A percentile compares a stretch with the other conserved stretches of the same genome.
These are phyloP conservation scores for Pleoardoris graminearum DNA, from an alignment of 2,329 filamentous ascomycete species.

Conservation along the genomic window DNA sequence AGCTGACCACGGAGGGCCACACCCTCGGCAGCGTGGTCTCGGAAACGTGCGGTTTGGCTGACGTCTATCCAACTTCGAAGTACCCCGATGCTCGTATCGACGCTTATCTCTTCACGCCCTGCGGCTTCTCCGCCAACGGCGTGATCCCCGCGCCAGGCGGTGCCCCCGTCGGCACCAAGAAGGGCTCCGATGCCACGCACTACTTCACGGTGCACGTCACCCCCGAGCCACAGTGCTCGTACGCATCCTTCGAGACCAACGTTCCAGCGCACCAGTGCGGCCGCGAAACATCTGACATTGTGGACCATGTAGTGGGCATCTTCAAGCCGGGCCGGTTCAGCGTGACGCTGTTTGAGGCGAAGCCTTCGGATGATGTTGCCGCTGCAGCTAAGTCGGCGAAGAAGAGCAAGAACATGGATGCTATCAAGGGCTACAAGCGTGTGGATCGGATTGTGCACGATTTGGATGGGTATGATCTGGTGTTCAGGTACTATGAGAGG, in stretches of 20 bases:
- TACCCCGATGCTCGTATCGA: constrained; percentile 95
- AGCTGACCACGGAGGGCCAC: constrained; percentile 89
- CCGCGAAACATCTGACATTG: constrained; percentile 84
- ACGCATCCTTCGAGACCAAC: constrained; percentile 97
- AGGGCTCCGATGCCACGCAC: constrained; percentile 56
- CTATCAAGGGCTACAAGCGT: constrained; percentile 81
- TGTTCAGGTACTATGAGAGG: constrained; percentile 95
- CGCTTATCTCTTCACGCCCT: constrained; percentile 94
- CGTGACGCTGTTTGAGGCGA: constrained; percentile 94
- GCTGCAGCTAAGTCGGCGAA: constrained; percentile 46
- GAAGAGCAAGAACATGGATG: constrained; percentile 64
- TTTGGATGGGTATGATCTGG: constrained; percentile 93
- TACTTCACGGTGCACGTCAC: constrained; percentile 99
- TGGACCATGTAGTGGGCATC: constrained; percentile 91
- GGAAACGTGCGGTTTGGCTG: constrained; percentile 82
- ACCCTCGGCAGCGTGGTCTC: constrained; percentile 90
- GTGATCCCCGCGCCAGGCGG: constrained; percentile 76
- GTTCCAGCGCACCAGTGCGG: constrained; percentile 87
- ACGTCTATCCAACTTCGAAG: constrained; percentile 81
- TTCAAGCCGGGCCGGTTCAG: constrained; percentile 98
- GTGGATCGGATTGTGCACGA: constrained; percentile 96
- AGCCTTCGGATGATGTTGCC: constrained; percentile 56
- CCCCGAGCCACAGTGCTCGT: constrained; percentile 94
- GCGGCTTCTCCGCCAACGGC: constrained; percentile 95
- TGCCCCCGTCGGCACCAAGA: constrained; percentile 51